Base-by-base conservation (phyloP, 2,329 filamentous ascomycete genomes). In the Rutstroemia sp. region DNA sequence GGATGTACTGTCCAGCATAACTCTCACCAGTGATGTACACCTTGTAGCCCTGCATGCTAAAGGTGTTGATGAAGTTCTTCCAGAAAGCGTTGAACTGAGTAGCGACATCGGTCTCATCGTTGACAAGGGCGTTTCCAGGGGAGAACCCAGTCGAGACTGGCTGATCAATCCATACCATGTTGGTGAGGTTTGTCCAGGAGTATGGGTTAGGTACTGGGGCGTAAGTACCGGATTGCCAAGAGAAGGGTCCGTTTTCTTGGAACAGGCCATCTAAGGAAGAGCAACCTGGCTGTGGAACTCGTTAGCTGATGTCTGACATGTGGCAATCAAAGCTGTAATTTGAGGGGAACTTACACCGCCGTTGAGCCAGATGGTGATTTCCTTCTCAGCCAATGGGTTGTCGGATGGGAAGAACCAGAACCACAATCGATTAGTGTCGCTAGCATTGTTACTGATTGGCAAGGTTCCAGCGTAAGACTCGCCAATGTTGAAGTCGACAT, bases 191-290 rank as follows among this genome's bases (percentile, higher is more conserved):
- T 0, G 54, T 57, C 66, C 65, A 69, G 18, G 60, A 59, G 37
- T 65, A 68, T 18, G 66, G 63, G 49, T 68, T 69, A 5, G 48
- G 42, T 14, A 62, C 51, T 16, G 67, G 67, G 19, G 51, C 55
- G 47, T 63, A 67, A 30, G 62, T 67, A 39, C 67, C 66, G 2
- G 62, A 55, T 49, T 65, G 66, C 65, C 66, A 67, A 5, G 63
- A 34, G 34, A 67, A 64, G 16, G 65, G 65, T 5, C 66, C 66
- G 45, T 66, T 64, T 56, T 67, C 65, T 56, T 66, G 87, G 81
- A 99, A 96, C 57, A 97, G 83, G 62, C 94, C 94, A 63, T 92
- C 96, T 67, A 97, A 78, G 49, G 92, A 96, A 25, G 91, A 96
- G 79, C 92, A 97, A 67, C 94, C 94, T 34, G 94, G 56, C 52